Evolutionary conservation across 352 stramenopile species (phyloP), one percentile per base, ranked within the genome.

Genomic region (Phytophthora hibernalis): DNA sequence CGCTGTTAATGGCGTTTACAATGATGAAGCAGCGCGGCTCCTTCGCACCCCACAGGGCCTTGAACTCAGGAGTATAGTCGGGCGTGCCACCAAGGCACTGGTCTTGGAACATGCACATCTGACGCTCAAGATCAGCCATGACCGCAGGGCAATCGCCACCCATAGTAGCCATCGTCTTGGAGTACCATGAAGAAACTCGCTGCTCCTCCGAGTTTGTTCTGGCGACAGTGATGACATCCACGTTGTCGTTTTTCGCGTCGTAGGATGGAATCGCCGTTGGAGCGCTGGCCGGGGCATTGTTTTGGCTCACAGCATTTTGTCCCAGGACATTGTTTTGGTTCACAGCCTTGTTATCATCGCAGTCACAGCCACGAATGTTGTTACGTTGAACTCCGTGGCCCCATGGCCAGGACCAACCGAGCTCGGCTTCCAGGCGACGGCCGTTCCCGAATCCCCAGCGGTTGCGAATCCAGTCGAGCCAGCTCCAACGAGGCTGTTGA

Each of bases 41-140:
- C 5, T 71, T 67, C 1, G 68, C 76, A 11, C 68, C 58, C 78
- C 76, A 87, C 12, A 68, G 74, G 0, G 54, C 60, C 58, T 86
- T 86, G 61, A 87, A 87, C 44, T 72, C 66, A 1, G 53, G 50
- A 1, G 66, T 61, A 59, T 86, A 89, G 35, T 86, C 76, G 1
- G 55, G 47, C 0, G 71, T 69, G 15, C 78, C 78, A 13, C 78
- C 78, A 1, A 87, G 65, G 51, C 80, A 89, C 31, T 84, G 65
- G 24, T 84, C 63, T 45, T 87, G 65, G 43, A 80, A 82, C 74
- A 86, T 72, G 33, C 80, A 85, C 48, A 70, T 28, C 67, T 87
- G 83, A 49, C 71, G 72, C 59, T 89, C 80, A 21, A 89, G 65
- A 48, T 89, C 78, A 5, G 65, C 76, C 33, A 75, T 79, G 33